phyloP scores from a whole-genome alignment of 1,284 basidiomycete species.

The Irpex rosettiformis region DNA sequence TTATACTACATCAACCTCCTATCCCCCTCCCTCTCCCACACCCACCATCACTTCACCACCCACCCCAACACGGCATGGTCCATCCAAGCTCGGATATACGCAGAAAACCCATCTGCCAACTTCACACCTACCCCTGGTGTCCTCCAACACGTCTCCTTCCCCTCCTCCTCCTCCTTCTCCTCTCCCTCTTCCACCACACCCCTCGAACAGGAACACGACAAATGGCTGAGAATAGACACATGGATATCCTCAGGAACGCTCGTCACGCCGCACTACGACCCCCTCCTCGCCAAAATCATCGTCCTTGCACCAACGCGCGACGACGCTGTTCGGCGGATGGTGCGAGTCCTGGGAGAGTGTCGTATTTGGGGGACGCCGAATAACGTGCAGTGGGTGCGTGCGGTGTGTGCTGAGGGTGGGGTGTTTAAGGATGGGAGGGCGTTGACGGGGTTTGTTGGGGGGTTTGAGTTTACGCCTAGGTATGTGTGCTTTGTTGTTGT shows the following conservation, averaged over 20 bases:
- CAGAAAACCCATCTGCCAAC: slow-evolving; percentile 57
- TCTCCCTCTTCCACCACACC: no score
- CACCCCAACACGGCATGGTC: slow-evolving; percentile 34
- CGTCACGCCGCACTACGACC: slow-evolving; percentile 56
- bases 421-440: slow-evolving; percentile 45
- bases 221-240: slow-evolving; percentile 51
- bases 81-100: slow-evolving; percentile 66
- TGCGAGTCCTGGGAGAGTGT: slow-evolving; percentile 32
- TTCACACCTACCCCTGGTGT: slow-evolving; percentile 64
- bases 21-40: slow-evolving; percentile 24
- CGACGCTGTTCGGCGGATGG: slow-evolving; percentile 39
- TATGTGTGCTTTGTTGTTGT: slow-evolving; percentile 19
- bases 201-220: no score
- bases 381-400: slow-evolving; percentile 50
- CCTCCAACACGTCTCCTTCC: slow-evolving; percentile 52
- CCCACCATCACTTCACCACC: slow-evolving; percentile 30
- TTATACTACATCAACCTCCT: no score
- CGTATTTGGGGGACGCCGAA: slow-evolving; percentile 51
- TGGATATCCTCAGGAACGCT: slow-evolving; percentile 52
- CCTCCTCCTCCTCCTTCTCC: no score
- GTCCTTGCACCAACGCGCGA: slow-evolving; percentile 39
- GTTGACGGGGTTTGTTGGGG: slow-evolving; percentile 56
- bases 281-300: slow-evolving; percentile 53
- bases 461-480: slow-evolving; percentile 41
- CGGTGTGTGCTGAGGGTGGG: slow-evolving; percentile 39